Percentiles rank a stretch among this genome's conserved stretches.
These are phyloP conservation scores for Juglanconis sp. DNA, from an alignment of 2,329 filamentous ascomycete species.

Conservation along the genomic window DNA sequence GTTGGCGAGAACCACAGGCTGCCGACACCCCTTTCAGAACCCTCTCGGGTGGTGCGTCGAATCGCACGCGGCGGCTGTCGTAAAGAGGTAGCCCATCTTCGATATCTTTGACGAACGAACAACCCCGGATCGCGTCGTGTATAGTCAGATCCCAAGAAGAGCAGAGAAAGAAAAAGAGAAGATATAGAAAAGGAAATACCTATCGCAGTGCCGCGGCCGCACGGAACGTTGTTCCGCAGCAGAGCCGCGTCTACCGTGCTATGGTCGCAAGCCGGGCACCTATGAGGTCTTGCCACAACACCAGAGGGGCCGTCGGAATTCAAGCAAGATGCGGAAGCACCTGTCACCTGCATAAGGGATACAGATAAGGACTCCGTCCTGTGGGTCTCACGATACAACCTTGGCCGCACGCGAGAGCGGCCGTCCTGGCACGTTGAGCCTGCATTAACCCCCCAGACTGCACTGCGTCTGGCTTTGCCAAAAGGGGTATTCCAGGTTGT, in stretches of 20 bases:
- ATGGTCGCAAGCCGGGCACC: not conserved
- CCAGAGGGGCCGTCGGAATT: not conserved
- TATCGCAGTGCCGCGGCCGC: not conserved
- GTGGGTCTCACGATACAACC: not conserved
- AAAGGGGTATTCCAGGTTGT: not conserved
- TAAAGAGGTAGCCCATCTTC: too few species aligned
- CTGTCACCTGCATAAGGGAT: slow-evolving; percentile 2
- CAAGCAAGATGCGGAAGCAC: not conserved
- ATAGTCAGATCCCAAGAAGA: not conserved
- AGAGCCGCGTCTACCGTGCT: not conserved
- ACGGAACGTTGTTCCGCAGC: not conserved
- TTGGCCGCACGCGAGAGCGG: not conserved
- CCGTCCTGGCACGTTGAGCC: not conserved
- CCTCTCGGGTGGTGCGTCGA: too few species aligned
- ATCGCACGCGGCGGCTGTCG: too few species aligned
- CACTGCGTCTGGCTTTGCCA: not conserved
- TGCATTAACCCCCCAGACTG: too few species aligned
- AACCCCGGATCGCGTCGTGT: too few species aligned
- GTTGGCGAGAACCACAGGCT: too few species aligned
- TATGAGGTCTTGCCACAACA: slow-evolving; percentile 11
- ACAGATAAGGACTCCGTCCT: not conserved
- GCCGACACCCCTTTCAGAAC: too few species aligned
- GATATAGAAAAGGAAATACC: not conserved
- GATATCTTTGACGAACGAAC: too few species aligned
- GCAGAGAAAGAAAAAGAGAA: not conserved